phyloP scores from a whole-genome alignment of 2,329 filamentous ascomycete genomes.

The Chrysoporthe austroafricana region DNA sequence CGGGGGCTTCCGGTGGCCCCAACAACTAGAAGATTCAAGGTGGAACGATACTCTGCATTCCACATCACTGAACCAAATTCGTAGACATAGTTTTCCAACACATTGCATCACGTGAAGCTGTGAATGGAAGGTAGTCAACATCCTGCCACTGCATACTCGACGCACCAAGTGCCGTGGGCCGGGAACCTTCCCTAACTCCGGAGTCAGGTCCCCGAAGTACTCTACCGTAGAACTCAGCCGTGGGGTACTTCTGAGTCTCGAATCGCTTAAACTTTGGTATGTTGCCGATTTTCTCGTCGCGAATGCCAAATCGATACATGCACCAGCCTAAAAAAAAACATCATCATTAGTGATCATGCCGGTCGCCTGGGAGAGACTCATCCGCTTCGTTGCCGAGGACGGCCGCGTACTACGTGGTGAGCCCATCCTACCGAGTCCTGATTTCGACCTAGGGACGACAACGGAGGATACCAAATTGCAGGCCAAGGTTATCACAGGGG shows the following conservation, averaged over 20 bases:
- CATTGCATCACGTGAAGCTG: background rate
- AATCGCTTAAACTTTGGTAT: background rate
- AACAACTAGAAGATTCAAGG: background rate
- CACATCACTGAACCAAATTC: background rate
- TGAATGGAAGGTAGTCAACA: background rate
- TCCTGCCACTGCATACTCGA: background rate
- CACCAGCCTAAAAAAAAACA: background rate
- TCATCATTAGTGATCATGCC: slow-evolving; percentile 33
- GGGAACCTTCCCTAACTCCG: slow-evolving; percentile 7
- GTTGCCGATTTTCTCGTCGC: background rate
- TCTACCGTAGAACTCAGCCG: slow-evolving; percentile 7
- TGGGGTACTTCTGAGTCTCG: background rate
- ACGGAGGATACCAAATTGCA: slow-evolving; percentile 52
- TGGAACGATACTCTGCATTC: background rate
- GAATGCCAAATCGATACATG: background rate
- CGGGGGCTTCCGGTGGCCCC: background rate
- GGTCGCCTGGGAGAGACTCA: slow-evolving; percentile 53
- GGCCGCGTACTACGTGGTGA: slow-evolving; percentile 55
- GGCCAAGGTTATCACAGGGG: slow-evolving; percentile 55
- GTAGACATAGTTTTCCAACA: background rate
- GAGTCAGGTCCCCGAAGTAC: slow-evolving; percentile 5
- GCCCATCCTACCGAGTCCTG: slow-evolving; percentile 48
- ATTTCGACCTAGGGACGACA: slow-evolving; percentile 54
- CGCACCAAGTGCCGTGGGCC: background rate
- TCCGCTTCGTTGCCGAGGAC: slow-evolving; percentile 58